A percentile compares a stretch with the other conserved stretches of the same genome.
These are phyloP conservation scores for Penicillium coprophilum DNA, from an alignment of 495 filamentous ascomycete species.

Conservation along the genomic window DNA sequence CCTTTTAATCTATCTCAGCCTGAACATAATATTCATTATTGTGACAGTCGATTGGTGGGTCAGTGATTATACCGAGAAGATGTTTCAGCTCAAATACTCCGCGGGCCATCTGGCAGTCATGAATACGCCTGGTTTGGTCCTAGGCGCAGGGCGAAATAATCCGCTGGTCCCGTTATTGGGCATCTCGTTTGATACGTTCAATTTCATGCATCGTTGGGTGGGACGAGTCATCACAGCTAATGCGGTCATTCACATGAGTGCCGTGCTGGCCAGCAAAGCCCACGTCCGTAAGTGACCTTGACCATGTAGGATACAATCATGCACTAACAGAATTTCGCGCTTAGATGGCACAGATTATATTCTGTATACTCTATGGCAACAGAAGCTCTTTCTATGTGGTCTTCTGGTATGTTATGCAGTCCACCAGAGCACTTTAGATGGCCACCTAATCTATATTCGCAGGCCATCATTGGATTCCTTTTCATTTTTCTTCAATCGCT, in stretches of 20 bases:
- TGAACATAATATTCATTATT: slow-evolving; percentile 42
- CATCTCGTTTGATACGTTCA: slow-evolving; percentile 44
- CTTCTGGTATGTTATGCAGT: slow-evolving; percentile 33
- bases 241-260: slow-evolving; percentile 37
- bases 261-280: slow-evolving; percentile 33
- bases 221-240: slow-evolving; percentile 40
- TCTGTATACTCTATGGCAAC: slow-evolving; percentile 33
- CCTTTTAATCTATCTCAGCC: slow-evolving; percentile 30
- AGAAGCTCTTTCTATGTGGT: slow-evolving; percentile 37
- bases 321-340: neutral
- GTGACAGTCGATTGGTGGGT: slow-evolving; percentile 43
- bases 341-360: slow-evolving; percentile 29
- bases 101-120: slow-evolving; percentile 44
- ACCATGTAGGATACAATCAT: neutral
- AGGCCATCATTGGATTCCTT: slow-evolving; percentile 47
- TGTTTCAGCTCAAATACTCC: slow-evolving; percentile 43
- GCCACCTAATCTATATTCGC: neutral
- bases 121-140: slow-evolving; percentile 41
- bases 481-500: slow-evolving; percentile 50
- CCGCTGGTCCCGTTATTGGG: slow-evolving; percentile 39
- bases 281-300: slow-evolving; percentile 26
- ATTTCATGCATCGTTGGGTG: slow-evolving; percentile 49
- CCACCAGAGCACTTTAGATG: neutral
- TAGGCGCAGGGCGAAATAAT: slow-evolving; percentile 47
- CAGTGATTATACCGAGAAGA: slow-evolving; percentile 28